Base-by-base conservation (phyloP, 345 rosid genomes). In the Cochlearia excelsa region DNA sequence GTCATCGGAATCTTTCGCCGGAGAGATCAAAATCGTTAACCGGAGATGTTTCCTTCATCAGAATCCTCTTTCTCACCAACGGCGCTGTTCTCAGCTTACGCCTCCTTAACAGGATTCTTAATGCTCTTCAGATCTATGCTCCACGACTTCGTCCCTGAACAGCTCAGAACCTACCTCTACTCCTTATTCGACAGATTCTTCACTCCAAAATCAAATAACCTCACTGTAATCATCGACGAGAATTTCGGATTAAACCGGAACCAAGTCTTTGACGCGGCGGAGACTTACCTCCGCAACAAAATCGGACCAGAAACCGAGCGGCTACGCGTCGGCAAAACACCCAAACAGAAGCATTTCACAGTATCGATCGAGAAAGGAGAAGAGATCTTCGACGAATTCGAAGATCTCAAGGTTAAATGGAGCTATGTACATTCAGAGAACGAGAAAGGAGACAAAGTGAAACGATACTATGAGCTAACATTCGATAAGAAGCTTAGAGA, bases 201-300 rank as follows among this genome's bases (percentile, higher is more conserved):
- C 50, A 51, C 75, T 46, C 74, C 74, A 0, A 67, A 42, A 27
- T 65, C 77, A 1, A 48, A 41, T 9, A 28, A 58, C 37, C 60
- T 71, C 11, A 78, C 76, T 0, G 30, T 80, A 0, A 37, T 75
- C 29, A 46, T 80, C 40, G 81, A 83, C 34, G 78, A 80, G 61
- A 1, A 2, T 46, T 57, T 43, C 35, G 79, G 82, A 4, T 11
- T 57, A 0, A 35, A 71, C 10, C 26, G 62, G 26, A 80, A 83
- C 43, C 72, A 78, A 42, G 73, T 79, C 10, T 78, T 54, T 47
- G 77, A 66, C 26, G 83, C 85, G 4, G 77, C 80, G 16, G 83
- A 77, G 65, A 35, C 69, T 43, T 83, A 80, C 16, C 79, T 80
- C 48, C 69, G 70, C 3, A 60, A 75, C 77, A 80, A 77, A 42